Evolutionary conservation across 2,329 filamentous ascomycete species (phyloP), one percentile per base, ranked within the genome.

Genomic region (Epicoccum nigrum): DNA sequence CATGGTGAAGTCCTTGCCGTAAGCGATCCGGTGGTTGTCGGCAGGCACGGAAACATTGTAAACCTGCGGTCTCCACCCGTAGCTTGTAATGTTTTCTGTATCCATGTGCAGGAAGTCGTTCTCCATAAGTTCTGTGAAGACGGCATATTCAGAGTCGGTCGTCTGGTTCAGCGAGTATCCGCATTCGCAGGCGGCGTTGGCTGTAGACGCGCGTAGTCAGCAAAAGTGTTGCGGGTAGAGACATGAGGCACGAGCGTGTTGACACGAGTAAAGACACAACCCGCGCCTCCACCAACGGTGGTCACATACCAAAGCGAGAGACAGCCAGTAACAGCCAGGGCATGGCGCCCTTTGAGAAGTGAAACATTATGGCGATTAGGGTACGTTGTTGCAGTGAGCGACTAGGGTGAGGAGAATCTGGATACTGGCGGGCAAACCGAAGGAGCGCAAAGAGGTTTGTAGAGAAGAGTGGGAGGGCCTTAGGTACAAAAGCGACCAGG

Each of bases 41-140:
- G 79, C 76, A 30, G 49, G 38, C 16, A 52, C 49, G 7, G 82
- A 81, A 43, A 87, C 79, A 63, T 86, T 86, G 75, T 88, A 92
- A 21, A 79, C 77, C 68, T 92, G 88, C 12, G 81, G 78, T 20
- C 75, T 68, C 89, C 89, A 93, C 56, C 86, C 81, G 20, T 62
- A 54, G 12, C 57, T 43, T 28, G 58, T 63, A 2, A 80, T 75
- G 59, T 84, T 77, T 4, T 74, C 63, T 13, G 77, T 73, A 38
- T 83, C 73, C 30, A 83, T 65, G 53, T 83, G 82, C 3, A 85
- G 74, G 65, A 92, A 92, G 73, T 92, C 86, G 16, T 86, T 86
- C 66, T 92, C 88, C 43, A 90, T 72, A 9, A 85, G 67, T 53
- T 92, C 85, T 2, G 86, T 90, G 68, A 89, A 92, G 44, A 88